Evolutionary conservation across 441 rosid genomes (phyloP).

Genomic region (Aleurites moluccanus): DNA sequence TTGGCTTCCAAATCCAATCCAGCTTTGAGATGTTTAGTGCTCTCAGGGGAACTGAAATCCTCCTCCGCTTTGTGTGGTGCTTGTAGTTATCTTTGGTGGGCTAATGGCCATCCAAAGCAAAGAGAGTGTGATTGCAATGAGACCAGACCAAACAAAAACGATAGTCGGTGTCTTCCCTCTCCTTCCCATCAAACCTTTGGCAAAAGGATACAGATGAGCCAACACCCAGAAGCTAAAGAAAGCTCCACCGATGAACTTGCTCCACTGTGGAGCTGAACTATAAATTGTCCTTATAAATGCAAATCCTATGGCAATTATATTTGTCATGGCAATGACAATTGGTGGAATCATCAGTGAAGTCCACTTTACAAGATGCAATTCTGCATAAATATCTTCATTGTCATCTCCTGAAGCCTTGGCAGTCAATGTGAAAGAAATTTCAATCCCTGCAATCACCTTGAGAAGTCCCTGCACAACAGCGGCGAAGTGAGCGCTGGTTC

Average conservation of each 20-base stretch:
- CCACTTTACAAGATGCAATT: no score
- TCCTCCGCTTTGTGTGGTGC: slow-evolving; percentile 26
- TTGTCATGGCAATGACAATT: slow-evolving; percentile 79
- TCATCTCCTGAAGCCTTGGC: slow-evolving; percentile 74
- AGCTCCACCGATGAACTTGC: slow-evolving; percentile 82
- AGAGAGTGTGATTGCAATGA: slow-evolving; percentile 78
- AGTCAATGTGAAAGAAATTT: slow-evolving; percentile 85
- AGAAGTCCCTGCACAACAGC: slow-evolving; percentile 79
- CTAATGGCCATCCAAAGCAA: slow-evolving; percentile 69
- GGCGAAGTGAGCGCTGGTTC: slow-evolving; percentile 77
- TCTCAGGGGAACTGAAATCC: slow-evolving; percentile 64
- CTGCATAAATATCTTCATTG: slow-evolving; percentile 71
- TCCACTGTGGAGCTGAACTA: slow-evolving; percentile 70
- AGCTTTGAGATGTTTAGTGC: neutral
- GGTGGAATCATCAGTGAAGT: slow-evolving; percentile 82
- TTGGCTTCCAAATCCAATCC: neutral
- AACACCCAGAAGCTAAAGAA: slow-evolving; percentile 92
- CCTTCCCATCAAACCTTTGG: slow-evolving; percentile 90
- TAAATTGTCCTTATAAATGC: slow-evolving; percentile 69
- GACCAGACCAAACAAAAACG: slow-evolving; percentile 91
- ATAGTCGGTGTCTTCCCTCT: slow-evolving; percentile 86
- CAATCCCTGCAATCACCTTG: slow-evolving; percentile 85
- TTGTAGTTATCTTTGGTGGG: slow-evolving; percentile 38
- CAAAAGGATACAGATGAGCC: slow-evolving; percentile 89
- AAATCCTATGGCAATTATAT: slow-evolving; percentile 63